Percentiles rank a stretch among this genome's conserved stretches.
These are phyloP conservation scores for Alternaria infectoria DNA, from an alignment of 2,329 filamentous ascomycete species.

Conservation along the genomic window DNA sequence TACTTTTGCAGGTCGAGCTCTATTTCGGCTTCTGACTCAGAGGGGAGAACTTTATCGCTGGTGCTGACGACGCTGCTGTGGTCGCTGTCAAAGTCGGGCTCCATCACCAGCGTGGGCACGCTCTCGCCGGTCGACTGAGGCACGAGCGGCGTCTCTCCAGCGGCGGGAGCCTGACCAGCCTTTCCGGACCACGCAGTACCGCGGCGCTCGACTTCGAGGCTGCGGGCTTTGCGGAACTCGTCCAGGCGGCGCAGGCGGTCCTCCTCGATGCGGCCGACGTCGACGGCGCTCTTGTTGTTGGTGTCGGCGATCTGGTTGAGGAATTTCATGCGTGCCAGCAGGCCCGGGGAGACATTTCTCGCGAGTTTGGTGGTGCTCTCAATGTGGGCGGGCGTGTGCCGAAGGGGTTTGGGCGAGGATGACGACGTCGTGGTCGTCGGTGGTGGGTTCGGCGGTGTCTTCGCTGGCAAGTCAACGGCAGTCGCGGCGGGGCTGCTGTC, in stretches of 20 bases:
- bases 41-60: slow-evolving; percentile 61
- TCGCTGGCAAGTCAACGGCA: slow-evolving; percentile 29
- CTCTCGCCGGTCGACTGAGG: slow-evolving; percentile 47
- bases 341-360: slow-evolving; percentile 51
- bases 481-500: slow-evolving; percentile 29
- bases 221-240: slow-evolving; percentile 65
- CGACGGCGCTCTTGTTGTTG: slow-evolving; percentile 28
- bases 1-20: slow-evolving; percentile 72
- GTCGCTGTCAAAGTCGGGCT: slow-evolving; percentile 53
- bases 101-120: slow-evolving; percentile 48
- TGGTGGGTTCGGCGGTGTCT: slow-evolving; percentile 17
- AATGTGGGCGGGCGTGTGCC: slow-evolving; percentile 21
- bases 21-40: slow-evolving; percentile 55
- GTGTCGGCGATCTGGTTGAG: slow-evolving; percentile 48
- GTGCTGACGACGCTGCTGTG: slow-evolving; percentile 57
- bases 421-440: slow-evolving; percentile 13
- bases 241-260: slow-evolving; percentile 74
- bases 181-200: slow-evolving; percentile 74
- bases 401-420: slow-evolving; percentile 18
- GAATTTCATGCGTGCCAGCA: slow-evolving; percentile 53
- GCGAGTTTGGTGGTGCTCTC: slow-evolving; percentile 43
- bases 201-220: slow-evolving; percentile 65
- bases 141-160: slow-evolving; percentile 27
- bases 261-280: slow-evolving; percentile 72
- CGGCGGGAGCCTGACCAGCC: slow-evolving; percentile 8